Base-by-base conservation (phyloP, 2,329 filamentous ascomycete species). In the Aspergillus uvarum region DNA sequence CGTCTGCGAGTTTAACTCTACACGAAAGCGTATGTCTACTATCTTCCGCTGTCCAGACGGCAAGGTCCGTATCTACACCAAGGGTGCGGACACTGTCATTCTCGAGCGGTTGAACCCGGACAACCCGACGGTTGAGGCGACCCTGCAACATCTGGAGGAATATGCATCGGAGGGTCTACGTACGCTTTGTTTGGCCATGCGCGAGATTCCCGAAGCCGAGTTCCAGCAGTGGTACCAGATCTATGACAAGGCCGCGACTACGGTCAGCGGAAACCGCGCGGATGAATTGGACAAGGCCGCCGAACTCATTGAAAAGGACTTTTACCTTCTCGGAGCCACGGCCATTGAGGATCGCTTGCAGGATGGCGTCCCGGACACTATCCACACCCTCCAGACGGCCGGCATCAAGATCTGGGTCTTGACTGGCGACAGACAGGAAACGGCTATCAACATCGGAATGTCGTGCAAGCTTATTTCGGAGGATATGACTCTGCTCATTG, bases 401-500 rank as follows among this genome's bases (percentile, higher is more conserved):
- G 94, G 93, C 56, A 98, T 99, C 82, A 99, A 99, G 79, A 89
- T 99, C 58, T 99, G 95, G 95, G 95, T 99, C 21, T 78, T 99
- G 76, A 99, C 95, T 44, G 95, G 95, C 69, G 95, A 99, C 81
- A 87, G 95, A 70, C 96, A 99, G 78, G 95, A 99, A 77, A 99
- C 95, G 29, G 95, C 95, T 59, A 99, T 99, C 84, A 99, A 99
- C 76, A 99, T 99, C 67, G 95, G 96, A 65, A 99, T 99, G 95
- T 97, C 92, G 75, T 99, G 95, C 80, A 98, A 98, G 79, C 85
- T 99, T 53, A 91, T 99, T 62, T 96, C 92, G 67, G 95, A 99
- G 77, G 96, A 99, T 70, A 99, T 99, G 95, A 96, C 95, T 72
- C 84, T 99, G 11, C 81, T 99, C 57, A 97, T 99, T 68, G 85